These are phyloP conservation scores for Dryas alaskensis DNA, from an alignment of 306 rosid species.

Conservation along the genomic window DNA sequence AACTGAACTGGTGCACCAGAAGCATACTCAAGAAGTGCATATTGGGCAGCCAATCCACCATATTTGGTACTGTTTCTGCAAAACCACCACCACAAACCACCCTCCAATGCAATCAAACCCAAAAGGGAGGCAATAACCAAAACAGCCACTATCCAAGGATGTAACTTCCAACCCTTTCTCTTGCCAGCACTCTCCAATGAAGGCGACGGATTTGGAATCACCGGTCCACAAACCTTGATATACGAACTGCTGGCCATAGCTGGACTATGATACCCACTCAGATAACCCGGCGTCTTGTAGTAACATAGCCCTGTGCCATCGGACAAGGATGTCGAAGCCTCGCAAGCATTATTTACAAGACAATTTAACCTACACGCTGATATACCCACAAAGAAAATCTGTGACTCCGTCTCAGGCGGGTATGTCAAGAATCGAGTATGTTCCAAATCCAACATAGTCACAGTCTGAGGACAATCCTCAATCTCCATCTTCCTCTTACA, in stretches of 20 bases:
- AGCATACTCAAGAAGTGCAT: slow-evolving; percentile 96
- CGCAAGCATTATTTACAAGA: slow-evolving; percentile 49
- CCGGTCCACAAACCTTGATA: slow-evolving; percentile 61
- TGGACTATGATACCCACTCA: slow-evolving; percentile 54
- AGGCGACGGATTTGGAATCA: slow-evolving; percentile 33
- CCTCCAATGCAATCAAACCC: slow-evolving; percentile 56
- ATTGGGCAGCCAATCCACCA: slow-evolving; percentile 62
- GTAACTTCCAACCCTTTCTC: slow-evolving; percentile 33
- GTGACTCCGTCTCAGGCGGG: slow-evolving; percentile 40
- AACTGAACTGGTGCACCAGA: slow-evolving; percentile 92
- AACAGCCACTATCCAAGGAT: slow-evolving; percentile 45
- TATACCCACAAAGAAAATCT: slow-evolving; percentile 41
- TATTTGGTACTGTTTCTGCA: slow-evolving; percentile 52
- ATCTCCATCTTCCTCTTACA: slow-evolving; percentile 54
- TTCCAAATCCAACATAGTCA: slow-evolving; percentile 42
- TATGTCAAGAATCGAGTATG: slow-evolving; percentile 53
- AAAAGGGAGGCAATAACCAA: slow-evolving; percentile 53
- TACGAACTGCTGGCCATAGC: slow-evolving; percentile 54
- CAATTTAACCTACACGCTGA: slow-evolving; percentile 60
- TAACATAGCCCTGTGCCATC: slow-evolving; percentile 67
- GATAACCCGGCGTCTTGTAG: slow-evolving; percentile 36
- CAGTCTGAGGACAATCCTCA: slow-evolving; percentile 41
- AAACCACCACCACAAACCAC: slow-evolving; percentile 74
- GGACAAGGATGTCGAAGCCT: slow-evolving; percentile 56
- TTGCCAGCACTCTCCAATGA: slow-evolving; percentile 22